Conservation (phyloP, 257 asterid species). For the Linderniella brevidens region DNA sequence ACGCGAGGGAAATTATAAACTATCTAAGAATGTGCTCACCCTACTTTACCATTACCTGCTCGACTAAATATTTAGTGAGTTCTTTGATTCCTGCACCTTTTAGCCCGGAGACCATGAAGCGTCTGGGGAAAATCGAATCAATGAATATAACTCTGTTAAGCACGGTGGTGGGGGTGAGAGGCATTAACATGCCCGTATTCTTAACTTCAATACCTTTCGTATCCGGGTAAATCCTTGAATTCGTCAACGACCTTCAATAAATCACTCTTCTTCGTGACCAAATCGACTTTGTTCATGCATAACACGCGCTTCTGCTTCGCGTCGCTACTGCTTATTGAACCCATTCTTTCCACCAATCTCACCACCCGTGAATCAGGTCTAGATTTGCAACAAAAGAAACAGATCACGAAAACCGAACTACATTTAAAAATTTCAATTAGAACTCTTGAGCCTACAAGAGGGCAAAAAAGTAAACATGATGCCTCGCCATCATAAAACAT, state of each 20-base stretch:
- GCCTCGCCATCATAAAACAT: not conserved
- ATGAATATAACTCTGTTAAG: no score
- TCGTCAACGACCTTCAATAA: constrained; percentile 53
- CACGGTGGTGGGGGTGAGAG: no score
- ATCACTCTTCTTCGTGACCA: constrained; percentile 64
- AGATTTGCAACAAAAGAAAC: not conserved
- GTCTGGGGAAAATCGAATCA: constrained; percentile 23
- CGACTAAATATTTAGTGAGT: constrained; percentile 48
- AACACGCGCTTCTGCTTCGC: constrained; percentile 63
- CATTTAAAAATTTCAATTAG: no score
- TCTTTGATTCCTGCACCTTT: constrained; percentile 88
- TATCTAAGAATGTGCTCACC: no score
- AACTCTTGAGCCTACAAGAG: no score
- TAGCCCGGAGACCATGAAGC: constrained; percentile 73
- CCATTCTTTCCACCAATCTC: constrained; percentile 86
- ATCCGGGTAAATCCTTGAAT: constrained; percentile 76
- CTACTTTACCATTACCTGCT: constrained; percentile 28
- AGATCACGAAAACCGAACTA: no score
- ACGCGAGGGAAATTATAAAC: not conserved
- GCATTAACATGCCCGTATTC: constrained; percentile 6
- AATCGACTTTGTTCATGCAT: constrained; percentile 87
- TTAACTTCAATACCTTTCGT: constrained; percentile 40
- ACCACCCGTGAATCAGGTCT: constrained; percentile 94
- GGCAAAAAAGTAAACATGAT: not conserved
- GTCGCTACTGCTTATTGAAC: constrained; percentile 25